Conservation (phyloP, 352 stramenopile species). For the Pythium monospermum region DNA sequence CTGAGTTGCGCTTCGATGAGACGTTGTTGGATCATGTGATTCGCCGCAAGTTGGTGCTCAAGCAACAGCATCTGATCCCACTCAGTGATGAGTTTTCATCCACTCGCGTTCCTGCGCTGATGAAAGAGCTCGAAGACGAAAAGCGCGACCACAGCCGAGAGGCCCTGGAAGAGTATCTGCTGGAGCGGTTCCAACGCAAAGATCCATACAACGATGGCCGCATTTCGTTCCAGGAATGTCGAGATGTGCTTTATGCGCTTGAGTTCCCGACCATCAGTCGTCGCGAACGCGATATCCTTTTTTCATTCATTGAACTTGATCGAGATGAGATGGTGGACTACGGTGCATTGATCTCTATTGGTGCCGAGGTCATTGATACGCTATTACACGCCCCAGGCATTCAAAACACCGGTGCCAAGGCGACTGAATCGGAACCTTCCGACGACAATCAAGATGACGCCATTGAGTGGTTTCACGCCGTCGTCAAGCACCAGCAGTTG, state of each 20-base stretch:
- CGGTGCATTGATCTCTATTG: constrained; percentile 34
- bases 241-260: constrained; percentile 32
- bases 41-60: constrained; percentile 48
- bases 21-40: constrained; percentile 48
- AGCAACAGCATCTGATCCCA: constrained; percentile 32
- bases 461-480: constrained; percentile 16
- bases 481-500: constrained; percentile 16
- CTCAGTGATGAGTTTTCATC: constrained; percentile 63
- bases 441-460: constrained; percentile 21
- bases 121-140: constrained; percentile 30
- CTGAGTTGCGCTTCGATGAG: constrained; percentile 47
- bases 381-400: constrained; percentile 25
- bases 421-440: constrained; percentile 8
- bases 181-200: constrained; percentile 54
- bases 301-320: constrained; percentile 47
- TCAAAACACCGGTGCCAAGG: constrained; percentile 3
- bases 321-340: constrained; percentile 63
- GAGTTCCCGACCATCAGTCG: constrained; percentile 26
- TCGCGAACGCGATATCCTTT: constrained; percentile 40
- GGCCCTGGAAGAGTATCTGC: constrained; percentile 43
- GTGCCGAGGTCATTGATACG: constrained; percentile 46
- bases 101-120: constrained; percentile 40
- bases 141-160: constrained; percentile 37
- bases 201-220: constrained; percentile 67
- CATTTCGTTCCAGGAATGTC: constrained; percentile 38